These are phyloP conservation scores for Codiaeum variegatum DNA, from an alignment of 441 rosid species.

Conservation along the genomic window DNA sequence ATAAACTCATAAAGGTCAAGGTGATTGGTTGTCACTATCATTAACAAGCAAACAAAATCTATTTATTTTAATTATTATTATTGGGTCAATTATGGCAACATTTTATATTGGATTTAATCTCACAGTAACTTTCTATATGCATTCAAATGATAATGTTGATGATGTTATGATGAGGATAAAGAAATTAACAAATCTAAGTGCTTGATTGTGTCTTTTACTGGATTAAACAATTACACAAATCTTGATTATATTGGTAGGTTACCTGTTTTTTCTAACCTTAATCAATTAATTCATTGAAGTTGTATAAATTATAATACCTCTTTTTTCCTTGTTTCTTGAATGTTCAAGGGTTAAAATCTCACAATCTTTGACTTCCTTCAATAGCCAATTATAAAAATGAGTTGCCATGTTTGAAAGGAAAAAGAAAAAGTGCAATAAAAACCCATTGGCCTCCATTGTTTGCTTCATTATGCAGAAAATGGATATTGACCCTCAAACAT, in stretches of 20 bases:
- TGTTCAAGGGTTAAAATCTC: background rate
- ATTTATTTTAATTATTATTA: background rate
- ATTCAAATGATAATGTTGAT: conserved; percentile 27
- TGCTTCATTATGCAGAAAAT: too few relatives aligned
- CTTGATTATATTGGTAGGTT: background rate
- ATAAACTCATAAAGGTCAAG: conserved; percentile 15
- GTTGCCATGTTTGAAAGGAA: conserved; percentile 11
- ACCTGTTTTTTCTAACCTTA: conserved; percentile 3
- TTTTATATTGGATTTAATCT: conserved; percentile 8
- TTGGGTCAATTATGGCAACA: conserved; percentile 14
- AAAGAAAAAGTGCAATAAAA: background rate
- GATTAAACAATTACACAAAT: conserved; percentile 1
- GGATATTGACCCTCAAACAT: too few relatives aligned
- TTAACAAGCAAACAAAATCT: background rate
- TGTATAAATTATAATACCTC: too few relatives aligned
- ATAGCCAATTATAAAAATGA: background rate
- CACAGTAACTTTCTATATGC: background rate
- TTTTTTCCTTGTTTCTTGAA: background rate
- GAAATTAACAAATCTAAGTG: conserved; percentile 2
- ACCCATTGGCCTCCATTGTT: background rate
- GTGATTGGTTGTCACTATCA: conserved; percentile 24
- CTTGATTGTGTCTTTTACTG: conserved; percentile 21
- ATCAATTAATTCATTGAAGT: background rate
- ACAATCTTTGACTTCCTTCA: background rate
- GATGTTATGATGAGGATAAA: conserved; percentile 22